Conservation (phyloP, 2,329 filamentous ascomycete genomes). For the Cladosporium sp. region DNA sequence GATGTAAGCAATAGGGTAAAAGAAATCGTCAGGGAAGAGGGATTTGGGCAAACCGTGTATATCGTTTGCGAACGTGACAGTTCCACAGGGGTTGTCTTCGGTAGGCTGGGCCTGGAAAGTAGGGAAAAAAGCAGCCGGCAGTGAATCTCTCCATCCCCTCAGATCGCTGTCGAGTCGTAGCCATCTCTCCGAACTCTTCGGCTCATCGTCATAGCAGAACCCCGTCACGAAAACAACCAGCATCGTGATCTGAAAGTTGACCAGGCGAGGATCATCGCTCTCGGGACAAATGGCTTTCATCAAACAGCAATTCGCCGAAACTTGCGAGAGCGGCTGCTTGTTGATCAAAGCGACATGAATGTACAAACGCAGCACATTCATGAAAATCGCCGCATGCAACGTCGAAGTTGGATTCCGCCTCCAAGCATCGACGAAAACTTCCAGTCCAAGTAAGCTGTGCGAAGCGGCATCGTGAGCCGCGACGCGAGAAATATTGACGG, state of each 20-base stretch:
- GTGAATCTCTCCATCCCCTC: background rate
- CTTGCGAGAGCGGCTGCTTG: slow-evolving; percentile 8
- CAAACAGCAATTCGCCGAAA: background rate
- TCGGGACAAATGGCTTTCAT: background rate
- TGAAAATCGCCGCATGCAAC: slow-evolving; percentile 15
- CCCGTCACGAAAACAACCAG: background rate
- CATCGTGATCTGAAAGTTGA: background rate
- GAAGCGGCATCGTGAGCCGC: background rate
- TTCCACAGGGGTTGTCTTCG: background rate
- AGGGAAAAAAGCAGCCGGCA: background rate
- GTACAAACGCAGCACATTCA: slow-evolving; percentile 14
- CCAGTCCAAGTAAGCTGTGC: slow-evolving; percentile 14
- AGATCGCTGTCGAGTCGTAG: background rate
- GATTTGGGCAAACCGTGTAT: background rate
- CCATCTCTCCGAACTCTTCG: background rate
- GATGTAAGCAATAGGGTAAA: background rate
- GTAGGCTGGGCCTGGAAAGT: background rate
- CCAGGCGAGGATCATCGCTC: background rate
- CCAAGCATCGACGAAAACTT: slow-evolving; percentile 15
- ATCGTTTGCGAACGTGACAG: background rate
- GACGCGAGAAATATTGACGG: slow-evolving; percentile 14
- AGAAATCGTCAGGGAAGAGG: too few species aligned
- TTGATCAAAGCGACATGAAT: slow-evolving; percentile 13
- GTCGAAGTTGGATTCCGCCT: slow-evolving; percentile 11
- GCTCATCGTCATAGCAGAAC: background rate